Percentiles rank a stretch among this genome's conserved stretches.
These are phyloP conservation scores for Trichoderma harzianum DNA, from an alignment of 2,329 filamentous ascomycete genomes.

Conservation along the genomic window DNA sequence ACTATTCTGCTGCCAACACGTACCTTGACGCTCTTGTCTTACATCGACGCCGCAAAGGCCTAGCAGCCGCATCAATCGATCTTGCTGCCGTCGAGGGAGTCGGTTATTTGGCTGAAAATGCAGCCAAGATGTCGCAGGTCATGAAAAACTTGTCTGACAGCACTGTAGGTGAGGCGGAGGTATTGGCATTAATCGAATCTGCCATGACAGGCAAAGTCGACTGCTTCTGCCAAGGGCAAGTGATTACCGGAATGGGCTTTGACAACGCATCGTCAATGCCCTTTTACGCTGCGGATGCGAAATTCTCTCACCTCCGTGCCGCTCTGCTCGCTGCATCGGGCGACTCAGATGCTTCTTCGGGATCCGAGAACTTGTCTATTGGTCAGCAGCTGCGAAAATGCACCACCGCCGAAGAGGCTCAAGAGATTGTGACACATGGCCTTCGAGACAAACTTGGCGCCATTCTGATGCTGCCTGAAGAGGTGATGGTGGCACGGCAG, in stretches of 20 bases:
- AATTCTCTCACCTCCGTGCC: conserved; percentile 49
- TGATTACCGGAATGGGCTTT: conserved; percentile 53
- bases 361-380: conserved; percentile 18
- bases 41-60: conserved; percentile 37
- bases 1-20: conserved; percentile 50
- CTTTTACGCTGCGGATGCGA: conserved; percentile 54
- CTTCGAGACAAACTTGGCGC: conserved; percentile 35
- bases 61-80: conserved; percentile 48
- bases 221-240: conserved; percentile 45
- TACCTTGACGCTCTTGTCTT: conserved; percentile 37
- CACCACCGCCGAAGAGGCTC: conserved; percentile 22
- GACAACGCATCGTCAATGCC: conserved; percentile 41
- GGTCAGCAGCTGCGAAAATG: conserved; percentile 22
- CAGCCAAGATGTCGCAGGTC: conserved; percentile 41
- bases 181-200: conserved; percentile 50
- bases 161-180: conserved; percentile 52
- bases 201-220: conserved; percentile 46
- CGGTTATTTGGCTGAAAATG: conserved; percentile 49
- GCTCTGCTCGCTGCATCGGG: conserved; percentile 30
- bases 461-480: conserved; percentile 28
- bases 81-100: conserved; percentile 50
- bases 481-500: conserved; percentile 24
- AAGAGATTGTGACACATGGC: conserved; percentile 25
- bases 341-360: conserved; percentile 7
- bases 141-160: conserved; percentile 47